Evolutionary conservation across 805 yeast species (phyloP).

Genomic region (Lipomyces japonicus): DNA sequence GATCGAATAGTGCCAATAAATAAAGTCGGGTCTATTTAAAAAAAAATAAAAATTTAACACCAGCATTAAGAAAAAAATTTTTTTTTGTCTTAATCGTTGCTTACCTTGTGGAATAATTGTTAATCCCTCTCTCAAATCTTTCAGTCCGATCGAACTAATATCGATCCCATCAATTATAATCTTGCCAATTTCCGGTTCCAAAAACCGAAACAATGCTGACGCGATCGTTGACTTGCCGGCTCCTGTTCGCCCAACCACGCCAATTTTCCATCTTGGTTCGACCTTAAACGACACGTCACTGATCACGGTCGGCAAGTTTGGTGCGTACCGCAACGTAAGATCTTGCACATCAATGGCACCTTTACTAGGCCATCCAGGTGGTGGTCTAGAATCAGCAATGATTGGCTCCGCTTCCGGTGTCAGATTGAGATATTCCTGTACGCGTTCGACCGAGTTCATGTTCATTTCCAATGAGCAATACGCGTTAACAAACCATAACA

Average conservation of each 20-base stretch:
- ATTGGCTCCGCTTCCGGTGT: constrained; percentile 80
- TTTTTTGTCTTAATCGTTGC: no score
- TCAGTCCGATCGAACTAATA: constrained; percentile 56
- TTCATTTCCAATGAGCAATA: constrained; percentile 89
- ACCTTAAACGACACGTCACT: constrained; percentile 80
- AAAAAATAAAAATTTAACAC: no score
- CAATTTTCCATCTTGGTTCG: constrained; percentile 73
- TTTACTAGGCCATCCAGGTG: constrained; percentile 69
- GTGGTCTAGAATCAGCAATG: constrained; percentile 62
- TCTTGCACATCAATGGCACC: constrained; percentile 76
- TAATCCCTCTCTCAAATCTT: constrained; percentile 57
- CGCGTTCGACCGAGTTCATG: constrained; percentile 94
- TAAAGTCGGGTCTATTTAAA: constrained; percentile 58
- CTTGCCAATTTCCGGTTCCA: constrained; percentile 56
- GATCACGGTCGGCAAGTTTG: constrained; percentile 83
- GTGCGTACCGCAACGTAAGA: constrained; percentile 81
- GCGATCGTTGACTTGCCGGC: constrained; percentile 97
- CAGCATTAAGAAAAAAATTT: no score
- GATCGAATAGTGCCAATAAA: constrained; percentile 67
- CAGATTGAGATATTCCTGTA: constrained; percentile 72
- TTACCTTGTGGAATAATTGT: constrained; percentile 73
- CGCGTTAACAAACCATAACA: constrained; percentile 87
- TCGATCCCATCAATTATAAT: constrained; percentile 64
- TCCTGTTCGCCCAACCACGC: constrained; percentile 97
- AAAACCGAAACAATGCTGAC: constrained; percentile 72